These are phyloP conservation scores for Eragrostis tef DNA, from an alignment of 202 grass and related monocot genomes.

Conservation along the genomic window DNA sequence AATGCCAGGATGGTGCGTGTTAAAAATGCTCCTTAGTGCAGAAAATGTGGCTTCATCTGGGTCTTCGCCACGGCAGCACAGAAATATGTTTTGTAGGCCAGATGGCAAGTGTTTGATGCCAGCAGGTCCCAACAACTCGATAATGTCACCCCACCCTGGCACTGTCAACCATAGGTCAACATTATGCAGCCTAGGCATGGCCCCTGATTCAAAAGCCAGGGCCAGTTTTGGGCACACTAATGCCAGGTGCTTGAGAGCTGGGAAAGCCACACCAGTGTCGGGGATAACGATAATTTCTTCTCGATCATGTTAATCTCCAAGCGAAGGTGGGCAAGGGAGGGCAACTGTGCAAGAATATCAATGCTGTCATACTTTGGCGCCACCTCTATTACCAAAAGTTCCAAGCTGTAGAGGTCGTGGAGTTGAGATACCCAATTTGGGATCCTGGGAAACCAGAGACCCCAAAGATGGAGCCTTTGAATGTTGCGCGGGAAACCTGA, in stretches of 20 bases:
- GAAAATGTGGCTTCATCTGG: too few species aligned
- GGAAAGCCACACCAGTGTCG: not conserved
- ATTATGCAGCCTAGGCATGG: not conserved
- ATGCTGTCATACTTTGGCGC: not conserved
- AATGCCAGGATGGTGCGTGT: too few species aligned
- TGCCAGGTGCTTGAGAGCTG: not conserved
- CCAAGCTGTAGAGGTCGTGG: not conserved
- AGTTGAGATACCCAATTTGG: not conserved
- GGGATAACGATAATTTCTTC: not conserved
- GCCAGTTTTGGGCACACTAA: not conserved
- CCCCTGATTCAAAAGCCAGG: not conserved
- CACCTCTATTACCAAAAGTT: not conserved
- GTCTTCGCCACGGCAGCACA: too few species aligned
- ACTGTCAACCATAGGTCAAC: not conserved
- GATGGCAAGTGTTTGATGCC: not conserved
- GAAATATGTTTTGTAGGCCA: not conserved
- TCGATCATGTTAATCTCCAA: not conserved
- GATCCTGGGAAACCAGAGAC: not conserved
- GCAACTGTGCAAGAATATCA: constrained; percentile 2
- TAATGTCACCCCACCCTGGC: too few species aligned
- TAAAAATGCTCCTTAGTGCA: too few species aligned
- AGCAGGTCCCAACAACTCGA: not conserved
- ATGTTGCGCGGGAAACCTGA: not conserved
- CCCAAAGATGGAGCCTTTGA: not conserved
- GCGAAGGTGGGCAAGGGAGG: not conserved